Base-by-base conservation (phyloP, 306 rosid species). In the Fragaria iinumae region DNA sequence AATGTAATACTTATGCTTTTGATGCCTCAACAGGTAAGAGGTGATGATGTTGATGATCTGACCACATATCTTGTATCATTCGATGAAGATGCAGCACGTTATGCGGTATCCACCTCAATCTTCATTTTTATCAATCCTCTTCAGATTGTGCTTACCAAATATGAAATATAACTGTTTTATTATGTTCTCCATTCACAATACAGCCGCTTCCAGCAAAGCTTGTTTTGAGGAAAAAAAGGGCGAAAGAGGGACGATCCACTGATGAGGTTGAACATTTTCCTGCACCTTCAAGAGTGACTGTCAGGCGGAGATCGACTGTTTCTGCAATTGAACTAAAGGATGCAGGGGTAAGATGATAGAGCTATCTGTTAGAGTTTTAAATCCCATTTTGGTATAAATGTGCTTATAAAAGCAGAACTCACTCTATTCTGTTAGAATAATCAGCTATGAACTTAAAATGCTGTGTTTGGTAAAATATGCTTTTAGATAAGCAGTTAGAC, bases 141-240 rank as follows among this genome's bases (percentile, higher is more conserved):
- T 18, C 7, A 36, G 25, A 36, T 65, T 38, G 3, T 8, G 25
- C 25, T 77, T 57, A 34, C 60, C 48, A 59, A 55, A 23, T 41
- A 11, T 45, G 53, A 8, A 32, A 67, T 55, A 49, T 76, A 39
- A 67, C 45, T 75, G 0, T 52, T 53, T 50, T 12, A 73, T 55
- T 77, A 76, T 67, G 55, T 69, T 16, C 63, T 80, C 52, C 57
- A 48, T 72, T 83, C 80, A 64, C 71, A 78, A 43, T 72, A 77
- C 96, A 96, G 99, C 97, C 99, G 44, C 99, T 96, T 83, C 97
- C 99, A 23, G 90, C 92, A 25, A 95, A 92, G 84, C 93, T 96
- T 72, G 86, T 89, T 74, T 81, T 91, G 79, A 91, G 97, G 75
- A 92, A 96, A 79, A 96, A 96, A 90, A 90, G 97, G 86, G 87